Evolutionary conservation across 768 basidiomycete genomes (phyloP).

Genomic region (Leucosporidium scottii): DNA sequence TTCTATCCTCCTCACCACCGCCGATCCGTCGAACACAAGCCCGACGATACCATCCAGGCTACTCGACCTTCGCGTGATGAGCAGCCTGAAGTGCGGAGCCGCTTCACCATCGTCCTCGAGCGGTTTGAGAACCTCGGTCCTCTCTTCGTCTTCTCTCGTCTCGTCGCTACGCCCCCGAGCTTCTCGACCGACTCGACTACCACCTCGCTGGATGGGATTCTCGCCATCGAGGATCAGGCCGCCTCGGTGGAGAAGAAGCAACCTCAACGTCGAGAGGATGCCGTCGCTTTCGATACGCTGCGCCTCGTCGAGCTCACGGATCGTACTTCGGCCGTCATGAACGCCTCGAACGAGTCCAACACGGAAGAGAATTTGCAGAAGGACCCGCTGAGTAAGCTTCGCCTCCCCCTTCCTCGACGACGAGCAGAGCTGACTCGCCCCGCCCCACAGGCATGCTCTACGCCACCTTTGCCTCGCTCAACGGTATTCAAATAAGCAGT

Average conservation of each 20-base stretch:
- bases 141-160: constrained; percentile 47
- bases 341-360: constrained; percentile 15
- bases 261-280: not conserved
- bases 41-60: not conserved
- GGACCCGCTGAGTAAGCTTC: constrained; percentile 55
- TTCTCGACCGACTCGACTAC: not conserved
- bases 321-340: constrained; percentile 67
- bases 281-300: constrained; percentile 58
- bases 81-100: constrained; percentile 44
- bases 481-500: constrained; percentile 35
- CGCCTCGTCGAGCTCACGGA: constrained; percentile 84
- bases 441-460: not conserved
- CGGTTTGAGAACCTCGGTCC: constrained; percentile 81
- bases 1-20: constrained; percentile 68
- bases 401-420: constrained; percentile 37
- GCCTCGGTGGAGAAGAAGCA: not conserved
- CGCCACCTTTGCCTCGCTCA: constrained; percentile 1
- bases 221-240: not conserved
- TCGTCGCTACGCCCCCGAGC: constrained; percentile 12
- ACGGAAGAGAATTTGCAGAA: constrained; percentile 78
- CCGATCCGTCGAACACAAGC: not conserved
- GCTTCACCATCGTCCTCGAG: constrained; percentile 80
- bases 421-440: no score
- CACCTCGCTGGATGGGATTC: not conserved
- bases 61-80: no score